Evolutionary conservation across 345 rosid genomes (phyloP).

Genomic region (Combretum micranthum): DNA sequence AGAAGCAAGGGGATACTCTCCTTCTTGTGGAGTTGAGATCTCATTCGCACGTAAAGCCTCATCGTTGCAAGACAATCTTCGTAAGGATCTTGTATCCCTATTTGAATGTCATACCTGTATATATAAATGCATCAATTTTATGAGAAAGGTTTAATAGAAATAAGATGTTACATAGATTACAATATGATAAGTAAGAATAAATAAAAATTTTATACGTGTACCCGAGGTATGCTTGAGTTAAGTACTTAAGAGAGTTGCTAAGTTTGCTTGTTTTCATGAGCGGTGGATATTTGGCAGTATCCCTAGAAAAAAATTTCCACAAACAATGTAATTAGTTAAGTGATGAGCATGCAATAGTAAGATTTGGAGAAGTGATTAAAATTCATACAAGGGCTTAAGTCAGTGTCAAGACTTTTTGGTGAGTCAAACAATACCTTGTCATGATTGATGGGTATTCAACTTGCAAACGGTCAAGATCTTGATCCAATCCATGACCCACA

Average conservation of each 20-base stretch:
- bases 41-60: conserved; percentile 92
- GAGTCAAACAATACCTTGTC: conserved; percentile 45
- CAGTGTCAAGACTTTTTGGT: background rate
- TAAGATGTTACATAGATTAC: background rate
- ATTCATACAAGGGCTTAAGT: background rate
- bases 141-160: too few relatives aligned
- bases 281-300: conserved; percentile 80
- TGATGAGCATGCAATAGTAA: too few relatives aligned
- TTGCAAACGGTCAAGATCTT: conserved; percentile 65
- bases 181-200: background rate
- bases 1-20: conserved; percentile 59
- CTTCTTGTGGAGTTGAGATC: conserved; percentile 46
- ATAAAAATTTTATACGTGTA: conserved; percentile 6
- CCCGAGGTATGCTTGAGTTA: conserved; percentile 92
- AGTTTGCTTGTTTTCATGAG: conserved; percentile 96
- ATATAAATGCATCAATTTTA: background rate
- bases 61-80: conserved; percentile 85
- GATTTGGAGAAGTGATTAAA: background rate
- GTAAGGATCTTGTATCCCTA: conserved; percentile 67
- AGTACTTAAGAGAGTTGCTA: conserved; percentile 80
- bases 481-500: conserved; percentile 85
- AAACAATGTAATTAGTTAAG: too few relatives aligned
- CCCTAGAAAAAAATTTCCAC: too few relatives aligned
- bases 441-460: conserved; percentile 70
- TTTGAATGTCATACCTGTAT: conserved; percentile 67